Evolutionary conservation across 2,329 filamentous ascomycete species (phyloP).

Genomic region (Bipolaris oryzae): DNA sequence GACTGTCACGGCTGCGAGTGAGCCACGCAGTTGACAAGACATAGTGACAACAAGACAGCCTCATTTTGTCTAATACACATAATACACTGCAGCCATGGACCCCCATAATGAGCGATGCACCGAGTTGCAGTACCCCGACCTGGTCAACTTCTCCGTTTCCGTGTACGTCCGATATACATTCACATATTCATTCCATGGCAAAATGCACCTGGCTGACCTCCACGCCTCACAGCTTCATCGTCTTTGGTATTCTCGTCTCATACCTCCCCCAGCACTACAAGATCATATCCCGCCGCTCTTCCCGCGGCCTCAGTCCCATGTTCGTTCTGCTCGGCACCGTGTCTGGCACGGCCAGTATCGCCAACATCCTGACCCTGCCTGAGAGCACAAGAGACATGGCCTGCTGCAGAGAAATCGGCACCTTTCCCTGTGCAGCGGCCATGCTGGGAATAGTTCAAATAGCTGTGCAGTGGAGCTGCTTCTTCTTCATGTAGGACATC

Average conservation of each 20-base stretch:
- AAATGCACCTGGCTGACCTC: conserved; percentile 19
- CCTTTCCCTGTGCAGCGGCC: conserved; percentile 82
- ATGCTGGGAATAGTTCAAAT: conserved; percentile 90
- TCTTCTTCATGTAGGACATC: conserved; percentile 77
- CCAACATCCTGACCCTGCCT: conserved; percentile 90
- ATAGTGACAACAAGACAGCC: neutral
- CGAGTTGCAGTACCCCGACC: conserved; percentile 58
- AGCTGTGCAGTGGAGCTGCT: conserved; percentile 89
- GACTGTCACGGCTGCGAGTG: too few relatives aligned
- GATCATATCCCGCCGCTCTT: conserved; percentile 83
- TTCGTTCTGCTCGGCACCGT: conserved; percentile 94
- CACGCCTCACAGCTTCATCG: conserved; percentile 64
- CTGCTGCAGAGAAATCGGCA: conserved; percentile 82
- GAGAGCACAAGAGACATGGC: conserved; percentile 79
- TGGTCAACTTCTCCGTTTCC: conserved; percentile 60
- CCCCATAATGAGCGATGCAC: conserved; percentile 49
- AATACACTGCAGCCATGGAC: conserved; percentile 16
- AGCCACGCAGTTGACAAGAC: neutral
- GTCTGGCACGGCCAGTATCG: conserved; percentile 84
- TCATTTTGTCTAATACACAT: neutral
- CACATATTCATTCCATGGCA: neutral
- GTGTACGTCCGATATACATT: conserved; percentile 50
- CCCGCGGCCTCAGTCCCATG: conserved; percentile 93
- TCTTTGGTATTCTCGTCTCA: conserved; percentile 86
- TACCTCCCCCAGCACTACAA: conserved; percentile 95